A percentile compares a stretch with the other conserved stretches of the same genome.
Evolutionary conservation across 805 yeast species (phyloP).

Genomic region (Candida schatavii): DNA sequence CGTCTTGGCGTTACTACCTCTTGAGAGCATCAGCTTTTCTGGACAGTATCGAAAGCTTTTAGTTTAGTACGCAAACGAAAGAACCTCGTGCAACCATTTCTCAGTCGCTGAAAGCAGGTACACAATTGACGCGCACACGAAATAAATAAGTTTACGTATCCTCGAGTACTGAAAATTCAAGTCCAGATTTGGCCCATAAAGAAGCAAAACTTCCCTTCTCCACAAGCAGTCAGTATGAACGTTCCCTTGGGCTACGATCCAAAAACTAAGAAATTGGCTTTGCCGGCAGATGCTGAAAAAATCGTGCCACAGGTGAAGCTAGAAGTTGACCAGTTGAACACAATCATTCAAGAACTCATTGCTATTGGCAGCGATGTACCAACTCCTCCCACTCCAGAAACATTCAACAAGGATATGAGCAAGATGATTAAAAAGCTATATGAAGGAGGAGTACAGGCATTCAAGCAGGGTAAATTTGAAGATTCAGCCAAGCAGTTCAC

Average conservation of each 20-base stretch:
- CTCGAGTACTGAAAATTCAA: neutral
- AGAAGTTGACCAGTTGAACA: constrained; percentile 44
- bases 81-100: too few species aligned
- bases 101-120: too few species aligned
- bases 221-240: constrained; percentile 14
- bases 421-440: constrained; percentile 60
- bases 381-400: constrained; percentile 50
- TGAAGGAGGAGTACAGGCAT: constrained; percentile 57
- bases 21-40: too few species aligned
- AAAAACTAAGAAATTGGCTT: constrained; percentile 23
- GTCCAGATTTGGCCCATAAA: neutral
- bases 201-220: too few species aligned
- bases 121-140: neutral
- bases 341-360: constrained; percentile 36
- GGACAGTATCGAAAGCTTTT: too few species aligned
- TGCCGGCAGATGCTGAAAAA: constrained; percentile 16
- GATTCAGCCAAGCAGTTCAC: constrained; percentile 65
- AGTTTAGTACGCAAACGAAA: too few species aligned
- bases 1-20: too few species aligned
- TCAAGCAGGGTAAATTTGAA: constrained; percentile 50
- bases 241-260: constrained; percentile 24
- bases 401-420: constrained; percentile 53
- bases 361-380: constrained; percentile 49
- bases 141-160: neutral
- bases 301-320: constrained; percentile 28